Evolutionary conservation across 441 rosid species (phyloP), one percentile per base, ranked within the genome.

Genomic region (Pelargonium fulgidum): DNA sequence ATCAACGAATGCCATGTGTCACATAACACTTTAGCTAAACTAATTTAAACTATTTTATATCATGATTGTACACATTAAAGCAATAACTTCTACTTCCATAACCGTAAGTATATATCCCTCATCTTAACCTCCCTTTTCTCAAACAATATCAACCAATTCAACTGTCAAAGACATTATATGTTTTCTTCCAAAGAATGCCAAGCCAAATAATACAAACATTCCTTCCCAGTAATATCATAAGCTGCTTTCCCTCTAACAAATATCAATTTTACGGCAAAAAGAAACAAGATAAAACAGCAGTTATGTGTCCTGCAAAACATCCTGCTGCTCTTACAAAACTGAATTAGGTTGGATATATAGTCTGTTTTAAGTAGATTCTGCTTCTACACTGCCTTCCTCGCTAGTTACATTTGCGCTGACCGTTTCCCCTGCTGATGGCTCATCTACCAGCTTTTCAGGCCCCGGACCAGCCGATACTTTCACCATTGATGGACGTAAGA

Each of bases 401-500:
- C 76, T 56, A 8, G 78, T 65, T 73, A 76, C 91, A 48, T 50
- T 71, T 41, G 47, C 74, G 7, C 39, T 70, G 20, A 64, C 84
- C n/a, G 66, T 54, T 2, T 54, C 61, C 61, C 17, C 61, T 6
- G 61, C 7, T 14, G 20, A 16, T 7, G 61, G 61, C 61, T 16
- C 81, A 68, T 70, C 72, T 65, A 75, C 72, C 0, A 84, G 68
- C 79, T 85, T 87, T 50, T 79, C 87, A 54, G 92, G 97, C 62
- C 97, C 97, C 1, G 98, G 96, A 74, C 98, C 97, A n/a, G 98
- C 90, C 0, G 98, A 93, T 22, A 93, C 98, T 77, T 93, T 89
- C 76, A 91, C 98, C 98, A 91, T 91, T 19, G 98, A 84, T 19
- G 98, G 96, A 41, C 98, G 90, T 81, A 93, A 68, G 14, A 93